Evolutionary conservation across 2,329 filamentous ascomycete species (phyloP), one percentile per base, ranked within the genome.

Genomic region (Cercospora zeae-maydis): DNA sequence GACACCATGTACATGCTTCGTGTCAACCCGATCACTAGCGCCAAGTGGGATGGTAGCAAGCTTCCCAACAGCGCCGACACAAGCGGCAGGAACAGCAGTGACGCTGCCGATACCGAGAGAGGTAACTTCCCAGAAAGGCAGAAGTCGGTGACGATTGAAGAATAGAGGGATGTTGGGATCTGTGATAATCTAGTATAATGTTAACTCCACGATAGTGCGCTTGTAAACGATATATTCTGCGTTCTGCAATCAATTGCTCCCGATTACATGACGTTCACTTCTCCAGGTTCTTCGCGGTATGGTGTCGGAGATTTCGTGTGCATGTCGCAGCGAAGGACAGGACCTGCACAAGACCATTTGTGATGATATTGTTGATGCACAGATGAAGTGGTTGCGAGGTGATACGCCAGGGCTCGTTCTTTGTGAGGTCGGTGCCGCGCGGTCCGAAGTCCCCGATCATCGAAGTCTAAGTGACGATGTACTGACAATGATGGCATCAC

Each of bases 1-100:
- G 76, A 78, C 62, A 76, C 75, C 4, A 77, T 77, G 75, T 77
- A 76, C 67, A 69, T 76, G 31, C 64, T 75, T 36, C 67, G 72
- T 30, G 74, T 77, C 59, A 71, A 73, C 39, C 71, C 71, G 2
- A 72, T 72, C 49, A 73, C 70, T 36, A 69, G 67, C 37, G 63
- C 71, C 37, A 70, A 69, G 45, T 73, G 71, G 71, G 72, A 73
- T 56, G 71, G 71, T 7, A 70, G 68, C 69, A 73, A 73, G 67
- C 55, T 70, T 14, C 67, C 70, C 21, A 56, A 62, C n/a, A 66
- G 66, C 49, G 65, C 61, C 11, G 66, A 69, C 39, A 69, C 68
- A 30, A 71, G 66, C 56, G 62, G 63, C 24, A 66, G 65, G 31
- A 69, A 68, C 64, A 64, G 59, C 51, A 64, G 61, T 37, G 65